phyloP scores from a whole-genome alignment of 1,139 yeast species.

The Lodderomyces orthopsilosis region DNA sequence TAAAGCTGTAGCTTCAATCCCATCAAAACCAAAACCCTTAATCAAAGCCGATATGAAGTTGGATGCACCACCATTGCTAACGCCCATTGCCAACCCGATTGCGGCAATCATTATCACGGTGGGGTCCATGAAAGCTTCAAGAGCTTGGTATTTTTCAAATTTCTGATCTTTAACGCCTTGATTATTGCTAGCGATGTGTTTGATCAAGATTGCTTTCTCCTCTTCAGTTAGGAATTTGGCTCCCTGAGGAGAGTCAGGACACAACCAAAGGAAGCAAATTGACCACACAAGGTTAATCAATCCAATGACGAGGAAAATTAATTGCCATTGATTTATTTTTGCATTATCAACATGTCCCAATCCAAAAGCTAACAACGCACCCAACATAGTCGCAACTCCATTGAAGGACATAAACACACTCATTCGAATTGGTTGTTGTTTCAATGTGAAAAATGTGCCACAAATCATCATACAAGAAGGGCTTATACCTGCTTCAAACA shows the following conservation, averaged over 20 bases:
- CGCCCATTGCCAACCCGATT: conserved; percentile 24
- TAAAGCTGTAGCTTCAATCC: conserved; percentile 23
- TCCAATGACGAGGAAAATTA: conserved; percentile 45
- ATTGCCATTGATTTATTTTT: conserved; percentile 23
- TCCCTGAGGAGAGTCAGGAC: conserved; percentile 44
- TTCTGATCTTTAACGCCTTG: conserved; percentile 24
- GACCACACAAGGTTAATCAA: conserved; percentile 31
- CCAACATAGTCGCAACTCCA: conserved; percentile 32
- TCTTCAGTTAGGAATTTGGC: conserved; percentile 37
- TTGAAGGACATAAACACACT: conserved; percentile 27
- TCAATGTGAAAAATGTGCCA: conserved; percentile 19
- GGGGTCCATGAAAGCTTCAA: conserved; percentile 25
- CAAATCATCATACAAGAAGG: conserved; percentile 29
- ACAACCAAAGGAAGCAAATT: conserved; percentile 20
- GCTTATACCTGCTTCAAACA: conserved; percentile 34
- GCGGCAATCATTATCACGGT: conserved; percentile 26
- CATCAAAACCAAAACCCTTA: conserved; percentile 25
- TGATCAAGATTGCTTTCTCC: conserved; percentile 28
- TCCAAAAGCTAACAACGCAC: conserved; percentile 30
- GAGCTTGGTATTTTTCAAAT: conserved; percentile 20
- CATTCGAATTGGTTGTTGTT: conserved; percentile 37
- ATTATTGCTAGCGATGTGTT: conserved; percentile 22
- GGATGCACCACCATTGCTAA: conserved; percentile 28
- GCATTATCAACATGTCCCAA: conserved; percentile 28
- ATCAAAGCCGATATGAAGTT: conserved; percentile 26